phyloP scores from a whole-genome alignment of 2,329 filamentous ascomycete genomes.

The Aspergillus brunneoviolaceus region DNA sequence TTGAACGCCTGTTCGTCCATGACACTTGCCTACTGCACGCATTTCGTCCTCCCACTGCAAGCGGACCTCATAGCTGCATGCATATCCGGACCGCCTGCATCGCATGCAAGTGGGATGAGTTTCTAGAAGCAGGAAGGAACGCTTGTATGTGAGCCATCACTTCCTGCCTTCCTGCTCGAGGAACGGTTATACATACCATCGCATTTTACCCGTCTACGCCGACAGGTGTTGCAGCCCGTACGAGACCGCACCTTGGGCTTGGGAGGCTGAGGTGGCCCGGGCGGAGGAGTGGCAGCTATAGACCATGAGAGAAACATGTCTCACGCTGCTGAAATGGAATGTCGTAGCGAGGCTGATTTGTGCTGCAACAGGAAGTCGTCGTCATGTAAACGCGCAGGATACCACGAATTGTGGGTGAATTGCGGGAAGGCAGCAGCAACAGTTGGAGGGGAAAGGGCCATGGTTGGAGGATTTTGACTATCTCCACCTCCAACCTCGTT shows the following conservation, averaged over 20 bases:
- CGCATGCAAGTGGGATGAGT: constrained; percentile 6
- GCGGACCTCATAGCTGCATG: constrained; percentile 3
- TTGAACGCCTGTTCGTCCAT: constrained; percentile 7
- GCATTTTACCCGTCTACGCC: constrained; percentile 9
- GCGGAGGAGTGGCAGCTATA: not conserved
- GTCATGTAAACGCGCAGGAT: not conserved
- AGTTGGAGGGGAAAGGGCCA: not conserved
- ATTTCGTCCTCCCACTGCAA: constrained; percentile 11
- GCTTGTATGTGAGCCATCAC: not conserved
- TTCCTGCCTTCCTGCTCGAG: not conserved
- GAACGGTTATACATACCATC: not conserved
- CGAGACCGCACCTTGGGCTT: constrained; percentile 1
- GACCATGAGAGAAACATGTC: constrained; percentile 6
- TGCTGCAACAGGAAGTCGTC: not conserved
- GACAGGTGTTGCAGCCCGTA: constrained; percentile 8
- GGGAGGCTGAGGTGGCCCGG: not conserved
- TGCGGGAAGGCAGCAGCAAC: not conserved
- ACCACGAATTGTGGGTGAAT: not conserved
- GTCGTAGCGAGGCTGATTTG: not conserved
- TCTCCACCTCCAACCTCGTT: not conserved
- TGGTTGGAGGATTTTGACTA: not conserved
- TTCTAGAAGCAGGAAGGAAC: not conserved
- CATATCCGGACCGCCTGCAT: constrained; percentile 5
- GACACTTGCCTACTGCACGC: constrained; percentile 8
- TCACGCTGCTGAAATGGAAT: not conserved